Evolutionary conservation across 148 eudicot genomes (phyloP).

Genomic region (Chenopodium suecicum): DNA sequence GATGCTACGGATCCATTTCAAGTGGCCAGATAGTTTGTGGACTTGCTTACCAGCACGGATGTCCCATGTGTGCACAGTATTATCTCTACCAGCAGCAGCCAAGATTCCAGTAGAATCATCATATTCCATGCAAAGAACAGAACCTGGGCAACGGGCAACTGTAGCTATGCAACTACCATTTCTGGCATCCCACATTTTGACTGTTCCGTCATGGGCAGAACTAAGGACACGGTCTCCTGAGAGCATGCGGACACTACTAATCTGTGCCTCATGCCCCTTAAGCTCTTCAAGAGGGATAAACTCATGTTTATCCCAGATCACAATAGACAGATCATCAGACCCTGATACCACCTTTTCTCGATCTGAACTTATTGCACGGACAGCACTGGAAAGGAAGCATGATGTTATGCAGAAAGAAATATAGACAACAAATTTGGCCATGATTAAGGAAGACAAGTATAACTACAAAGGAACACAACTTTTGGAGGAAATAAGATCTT

Average conservation of each 20-base stretch:
- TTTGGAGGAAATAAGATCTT: neutral
- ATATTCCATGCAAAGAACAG: constrained; percentile 82
- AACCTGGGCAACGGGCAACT: constrained; percentile 70
- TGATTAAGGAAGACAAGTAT: neutral
- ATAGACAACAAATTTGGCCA: neutral
- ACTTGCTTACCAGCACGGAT: constrained; percentile 79
- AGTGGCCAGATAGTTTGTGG: constrained; percentile 81
- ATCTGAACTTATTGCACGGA: constrained; percentile 82
- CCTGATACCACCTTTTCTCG: constrained; percentile 82
- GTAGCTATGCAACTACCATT: constrained; percentile 87
- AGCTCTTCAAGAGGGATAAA: constrained; percentile 76
- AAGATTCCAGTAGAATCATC: constrained; percentile 80
- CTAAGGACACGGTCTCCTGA: constrained; percentile 91
- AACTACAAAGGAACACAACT: neutral
- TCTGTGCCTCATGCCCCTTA: constrained; percentile 74
- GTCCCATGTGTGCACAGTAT: constrained; percentile 75
- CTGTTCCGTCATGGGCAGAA: constrained; percentile 84
- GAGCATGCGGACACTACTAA: constrained; percentile 69
- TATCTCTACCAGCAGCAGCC: constrained; percentile 83
- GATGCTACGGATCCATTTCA: constrained; percentile 78
- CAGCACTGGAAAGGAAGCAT: constrained; percentile 33
- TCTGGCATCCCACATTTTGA: constrained; percentile 98
- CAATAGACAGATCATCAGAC: constrained; percentile 77
- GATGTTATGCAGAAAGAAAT: neutral
- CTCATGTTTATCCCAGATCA: constrained; percentile 90